phyloP scores from a whole-genome alignment of 2,329 filamentous ascomycete species.

The Trichoderma oligosporum region DNA sequence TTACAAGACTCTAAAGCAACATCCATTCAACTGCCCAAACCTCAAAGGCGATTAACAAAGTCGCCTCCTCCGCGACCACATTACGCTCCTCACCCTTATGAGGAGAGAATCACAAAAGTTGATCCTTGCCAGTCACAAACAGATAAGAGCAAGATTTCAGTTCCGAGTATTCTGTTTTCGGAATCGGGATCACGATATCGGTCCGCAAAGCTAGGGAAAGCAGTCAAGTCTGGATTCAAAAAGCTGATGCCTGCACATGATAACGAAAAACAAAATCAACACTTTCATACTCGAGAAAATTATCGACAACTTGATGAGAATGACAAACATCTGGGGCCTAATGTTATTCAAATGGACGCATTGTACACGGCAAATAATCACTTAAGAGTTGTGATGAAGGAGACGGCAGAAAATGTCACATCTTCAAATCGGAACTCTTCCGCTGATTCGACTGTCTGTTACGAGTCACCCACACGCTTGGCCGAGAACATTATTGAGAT shows the following conservation, averaged over 20 bases:
- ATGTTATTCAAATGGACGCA: too few relatives aligned
- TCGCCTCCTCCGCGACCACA: conserved; percentile 35
- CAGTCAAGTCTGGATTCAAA: conserved; percentile 23
- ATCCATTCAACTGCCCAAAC: background rate
- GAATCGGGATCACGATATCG: conserved; percentile 26
- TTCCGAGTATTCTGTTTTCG: background rate
- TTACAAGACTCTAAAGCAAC: background rate
- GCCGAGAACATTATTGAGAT: background rate
- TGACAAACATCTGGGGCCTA: background rate
- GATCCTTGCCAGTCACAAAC: background rate
- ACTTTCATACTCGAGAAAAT: background rate
- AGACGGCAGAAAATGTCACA: background rate
- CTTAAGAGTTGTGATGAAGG: background rate
- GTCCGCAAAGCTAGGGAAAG: conserved; percentile 31
- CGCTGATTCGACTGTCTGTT: background rate
- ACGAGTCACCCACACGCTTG: background rate
- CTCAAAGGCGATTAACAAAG: conserved; percentile 5
- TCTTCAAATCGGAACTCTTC: background rate
- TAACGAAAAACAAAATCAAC: background rate
- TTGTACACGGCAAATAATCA: background rate
- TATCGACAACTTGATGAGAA: background rate
- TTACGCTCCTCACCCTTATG: conserved; percentile 32
- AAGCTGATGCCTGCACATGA: conserved; percentile 15
- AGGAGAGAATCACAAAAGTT: conserved; percentile 24
- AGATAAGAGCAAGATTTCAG: background rate